phyloP scores from a whole-genome alignment of 306 rosid species.

The Pyrus communis region DNA sequence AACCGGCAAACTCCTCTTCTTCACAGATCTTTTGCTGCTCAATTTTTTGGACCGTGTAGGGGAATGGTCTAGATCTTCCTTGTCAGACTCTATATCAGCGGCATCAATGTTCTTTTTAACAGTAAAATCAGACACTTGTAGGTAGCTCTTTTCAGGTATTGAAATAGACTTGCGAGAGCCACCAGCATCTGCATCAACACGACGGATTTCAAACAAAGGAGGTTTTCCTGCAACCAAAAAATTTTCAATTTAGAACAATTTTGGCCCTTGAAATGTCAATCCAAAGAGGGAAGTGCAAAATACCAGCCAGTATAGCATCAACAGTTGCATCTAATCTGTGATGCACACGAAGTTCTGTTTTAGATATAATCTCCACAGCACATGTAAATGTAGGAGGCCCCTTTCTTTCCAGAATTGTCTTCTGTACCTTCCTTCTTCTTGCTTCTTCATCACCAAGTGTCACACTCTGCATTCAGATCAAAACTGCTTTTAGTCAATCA shows the following conservation, averaged over 20 bases:
- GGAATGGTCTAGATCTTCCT: constrained; percentile 34
- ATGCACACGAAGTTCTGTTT: constrained; percentile 85
- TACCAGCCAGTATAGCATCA: constrained; percentile 93
- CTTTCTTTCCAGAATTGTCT: constrained; percentile 97
- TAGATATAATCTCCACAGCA: constrained; percentile 94
- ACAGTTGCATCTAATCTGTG: constrained; percentile 95
- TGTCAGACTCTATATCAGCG: constrained; percentile 39
- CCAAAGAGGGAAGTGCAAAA: constrained; percentile 1
- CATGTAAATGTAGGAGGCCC: constrained; percentile 95
- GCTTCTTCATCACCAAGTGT: constrained; percentile 99
- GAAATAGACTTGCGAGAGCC: constrained; percentile 42
- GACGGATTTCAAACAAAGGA: constrained; percentile 81
- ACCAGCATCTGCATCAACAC: constrained; percentile 40
- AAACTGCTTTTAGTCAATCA: neutral
- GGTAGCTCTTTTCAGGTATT: constrained; percentile 26
- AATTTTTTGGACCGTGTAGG: constrained; percentile 34
- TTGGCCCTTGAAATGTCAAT: neutral
- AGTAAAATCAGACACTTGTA: constrained; percentile 29
- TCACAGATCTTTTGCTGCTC: constrained; percentile 34
- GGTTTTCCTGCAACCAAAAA: constrained; percentile 48
- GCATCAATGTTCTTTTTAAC: constrained; percentile 15
- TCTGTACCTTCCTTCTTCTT: constrained; percentile 87
- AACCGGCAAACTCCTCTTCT: constrained; percentile 54
- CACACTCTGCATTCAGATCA: constrained; percentile 67
- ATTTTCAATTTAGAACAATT: neutral